Conservation (phyloP, 371 early-diverging fungal genomes). For the Saksenaea vasiformis region DNA sequence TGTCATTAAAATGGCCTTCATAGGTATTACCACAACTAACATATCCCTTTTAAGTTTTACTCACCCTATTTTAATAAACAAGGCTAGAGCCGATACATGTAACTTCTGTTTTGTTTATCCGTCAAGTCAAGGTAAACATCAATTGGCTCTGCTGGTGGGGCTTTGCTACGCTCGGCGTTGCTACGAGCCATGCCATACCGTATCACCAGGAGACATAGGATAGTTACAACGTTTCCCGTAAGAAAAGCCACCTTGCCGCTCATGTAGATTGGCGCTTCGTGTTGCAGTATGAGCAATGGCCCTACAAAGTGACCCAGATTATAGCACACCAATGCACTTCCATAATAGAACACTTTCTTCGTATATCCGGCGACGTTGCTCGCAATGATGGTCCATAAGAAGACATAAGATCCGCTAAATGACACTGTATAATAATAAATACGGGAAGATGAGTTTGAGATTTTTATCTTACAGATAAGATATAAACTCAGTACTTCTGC, state of each 20-base stretch:
- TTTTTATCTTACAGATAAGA: background rate
- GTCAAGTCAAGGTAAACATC: conserved; percentile 25
- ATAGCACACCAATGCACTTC: conserved; percentile 22
- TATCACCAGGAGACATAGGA: conserved; percentile 23
- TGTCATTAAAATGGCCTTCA: background rate
- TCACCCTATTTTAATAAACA: background rate
- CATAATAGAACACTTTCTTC: conserved; percentile 41
- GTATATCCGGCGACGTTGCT: conserved; percentile 42
- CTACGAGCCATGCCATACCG: conserved; percentile 19
- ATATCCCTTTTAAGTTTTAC: background rate
- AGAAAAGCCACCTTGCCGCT: conserved; percentile 29
- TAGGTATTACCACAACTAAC: background rate
- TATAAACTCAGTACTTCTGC: conserved; percentile 35
- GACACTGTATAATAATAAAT: conserved; percentile 18
- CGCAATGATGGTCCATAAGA: conserved; percentile 28
- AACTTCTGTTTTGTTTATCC: conserved; percentile 25
- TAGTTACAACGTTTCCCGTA: conserved; percentile 26
- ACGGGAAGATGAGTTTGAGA: background rate
- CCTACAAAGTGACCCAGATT: conserved; percentile 39
- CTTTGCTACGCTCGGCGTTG: conserved; percentile 21
- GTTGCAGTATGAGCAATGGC: conserved; percentile 31
- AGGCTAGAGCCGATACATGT: conserved; percentile 14
- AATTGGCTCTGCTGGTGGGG: conserved; percentile 1
- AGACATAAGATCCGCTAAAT: conserved; percentile 24
- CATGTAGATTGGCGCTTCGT: conserved; percentile 16